phyloP scores from a whole-genome alignment of 148 eudicot species.

The Camellia sinensis region DNA sequence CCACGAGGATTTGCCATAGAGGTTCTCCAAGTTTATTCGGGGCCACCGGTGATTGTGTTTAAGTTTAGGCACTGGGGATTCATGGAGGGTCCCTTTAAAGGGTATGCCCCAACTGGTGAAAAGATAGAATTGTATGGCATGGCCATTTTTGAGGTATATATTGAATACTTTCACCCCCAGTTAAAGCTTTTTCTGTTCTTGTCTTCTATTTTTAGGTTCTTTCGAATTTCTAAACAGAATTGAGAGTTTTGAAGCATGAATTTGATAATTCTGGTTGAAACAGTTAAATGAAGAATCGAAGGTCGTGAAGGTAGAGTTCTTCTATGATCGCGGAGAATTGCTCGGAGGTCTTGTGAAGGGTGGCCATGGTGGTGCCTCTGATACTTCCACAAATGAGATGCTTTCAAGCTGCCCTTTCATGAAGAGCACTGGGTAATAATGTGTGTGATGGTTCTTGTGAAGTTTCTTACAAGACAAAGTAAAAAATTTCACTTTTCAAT shows the following conservation, averaged over 20 bases:
- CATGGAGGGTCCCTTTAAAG: conserved; percentile 83
- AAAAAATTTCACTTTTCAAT: too few species aligned
- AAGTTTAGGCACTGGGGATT: conserved; percentile 82
- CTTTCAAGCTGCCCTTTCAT: too few species aligned
- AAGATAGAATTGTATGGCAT: conserved; percentile 37
- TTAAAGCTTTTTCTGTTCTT: too few species aligned
- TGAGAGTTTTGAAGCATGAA: neutral
- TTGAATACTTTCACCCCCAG: too few species aligned
- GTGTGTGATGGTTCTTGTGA: too few species aligned
- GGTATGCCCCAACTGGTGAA: conserved; percentile 69
- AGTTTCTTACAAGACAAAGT: too few species aligned
- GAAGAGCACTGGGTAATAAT: too few species aligned
- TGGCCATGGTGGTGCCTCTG: conserved; percentile 18
- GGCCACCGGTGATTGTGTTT: conserved; percentile 62
- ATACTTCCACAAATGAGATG: neutral
- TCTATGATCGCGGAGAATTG: conserved; percentile 63
- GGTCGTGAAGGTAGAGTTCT: conserved; percentile 56
- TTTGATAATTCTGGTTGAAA: neutral
- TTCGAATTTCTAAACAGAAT: too few species aligned
- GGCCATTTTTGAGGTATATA: too few species aligned
- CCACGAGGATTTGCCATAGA: conserved; percentile 71
- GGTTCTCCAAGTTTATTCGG: conserved; percentile 59
- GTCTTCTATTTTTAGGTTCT: neutral
- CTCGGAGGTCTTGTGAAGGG: conserved; percentile 46
- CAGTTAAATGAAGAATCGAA: conserved; percentile 18